Percentiles rank a stretch among this genome's conserved stretches.
phyloP scores from a whole-genome alignment of 495 filamentous ascomycete species.

The Hyaloscypha variabilis region DNA sequence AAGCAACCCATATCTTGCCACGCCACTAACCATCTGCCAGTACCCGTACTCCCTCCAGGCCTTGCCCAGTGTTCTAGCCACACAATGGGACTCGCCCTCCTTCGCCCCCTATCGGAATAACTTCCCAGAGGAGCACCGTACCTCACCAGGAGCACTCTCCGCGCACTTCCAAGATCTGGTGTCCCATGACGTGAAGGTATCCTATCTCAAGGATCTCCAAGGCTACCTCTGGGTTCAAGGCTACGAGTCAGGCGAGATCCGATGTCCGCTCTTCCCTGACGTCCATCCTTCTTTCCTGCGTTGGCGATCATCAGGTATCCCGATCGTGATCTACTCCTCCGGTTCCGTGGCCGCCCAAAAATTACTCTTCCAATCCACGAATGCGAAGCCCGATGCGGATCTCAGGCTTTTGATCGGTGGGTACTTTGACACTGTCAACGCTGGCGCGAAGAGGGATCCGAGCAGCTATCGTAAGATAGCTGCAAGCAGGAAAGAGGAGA shows the following conservation, averaged over 20 bases:
- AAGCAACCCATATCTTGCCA: background rate
- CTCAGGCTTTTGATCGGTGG: slow-evolving; percentile 54
- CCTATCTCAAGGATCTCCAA: slow-evolving; percentile 72
- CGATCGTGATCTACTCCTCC: slow-evolving; percentile 70
- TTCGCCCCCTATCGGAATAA: slow-evolving; percentile 62
- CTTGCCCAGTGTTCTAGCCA: slow-evolving; percentile 57
- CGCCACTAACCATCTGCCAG: slow-evolving; percentile 38
- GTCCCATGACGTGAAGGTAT: slow-evolving; percentile 64
- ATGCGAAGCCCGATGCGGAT: slow-evolving; percentile 51
- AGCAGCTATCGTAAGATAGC: slow-evolving; percentile 64
- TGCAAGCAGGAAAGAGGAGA: slow-evolving; percentile 38
- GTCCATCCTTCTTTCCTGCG: slow-evolving; percentile 55
- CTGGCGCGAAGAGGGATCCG: slow-evolving; percentile 65
- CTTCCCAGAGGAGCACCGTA: slow-evolving; percentile 62
- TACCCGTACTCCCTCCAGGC: slow-evolving; percentile 70
- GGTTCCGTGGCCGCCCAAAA: slow-evolving; percentile 74
- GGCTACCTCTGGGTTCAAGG: slow-evolving; percentile 71
- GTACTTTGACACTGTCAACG: slow-evolving; percentile 75
- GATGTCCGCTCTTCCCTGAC: slow-evolving; percentile 69
- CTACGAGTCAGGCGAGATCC: slow-evolving; percentile 60
- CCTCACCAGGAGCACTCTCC: slow-evolving; percentile 50
- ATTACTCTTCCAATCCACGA: slow-evolving; percentile 69
- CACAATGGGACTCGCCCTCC: slow-evolving; percentile 58
- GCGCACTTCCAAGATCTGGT: slow-evolving; percentile 66
- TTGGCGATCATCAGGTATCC: slow-evolving; percentile 50